These are phyloP conservation scores for Candida silvatica DNA, from an alignment of 805 yeast genomes.

Conservation along the genomic window DNA sequence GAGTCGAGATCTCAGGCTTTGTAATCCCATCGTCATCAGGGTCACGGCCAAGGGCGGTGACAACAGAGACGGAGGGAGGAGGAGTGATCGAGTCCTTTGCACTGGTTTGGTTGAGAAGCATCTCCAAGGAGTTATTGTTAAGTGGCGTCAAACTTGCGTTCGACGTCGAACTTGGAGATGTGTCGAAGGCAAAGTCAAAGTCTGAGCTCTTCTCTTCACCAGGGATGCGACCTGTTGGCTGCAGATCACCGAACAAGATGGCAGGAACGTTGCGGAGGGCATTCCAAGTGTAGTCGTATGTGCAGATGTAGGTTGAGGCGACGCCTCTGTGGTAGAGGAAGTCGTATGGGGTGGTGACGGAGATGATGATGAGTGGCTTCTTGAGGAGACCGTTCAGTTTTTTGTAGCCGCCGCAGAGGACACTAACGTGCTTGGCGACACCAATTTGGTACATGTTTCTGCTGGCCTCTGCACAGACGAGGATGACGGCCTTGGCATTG, in stretches of 20 bases:
- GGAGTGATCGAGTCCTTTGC: too few species aligned
- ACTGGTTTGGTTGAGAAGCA: not conserved
- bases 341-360: slow-evolving; percentile 57
- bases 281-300: slow-evolving; percentile 49
- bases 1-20: not conserved
- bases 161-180: slow-evolving; percentile 2
- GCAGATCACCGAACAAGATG: slow-evolving; percentile 45
- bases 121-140: not conserved
- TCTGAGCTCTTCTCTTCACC: not conserved
- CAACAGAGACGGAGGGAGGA: too few species aligned
- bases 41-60: too few species aligned
- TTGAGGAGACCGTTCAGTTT: slow-evolving; percentile 26
- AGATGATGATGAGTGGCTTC: slow-evolving; percentile 49
- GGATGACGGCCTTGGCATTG: slow-evolving; percentile 40
- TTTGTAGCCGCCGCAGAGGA: slow-evolving; percentile 38
- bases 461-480: slow-evolving; percentile 49
- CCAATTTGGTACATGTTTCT: slow-evolving; percentile 56
- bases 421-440: slow-evolving; percentile 46
- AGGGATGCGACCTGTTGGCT: slow-evolving; percentile 46
- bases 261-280: slow-evolving; percentile 41
- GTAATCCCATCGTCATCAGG: not conserved
- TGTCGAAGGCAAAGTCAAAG: slow-evolving; percentile 6
- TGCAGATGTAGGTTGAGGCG: slow-evolving; percentile 49
- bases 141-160: not conserved
- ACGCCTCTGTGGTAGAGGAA: slow-evolving; percentile 45